Conservation (phyloP, 78 protist species). For the Acrasis kona region DNA sequence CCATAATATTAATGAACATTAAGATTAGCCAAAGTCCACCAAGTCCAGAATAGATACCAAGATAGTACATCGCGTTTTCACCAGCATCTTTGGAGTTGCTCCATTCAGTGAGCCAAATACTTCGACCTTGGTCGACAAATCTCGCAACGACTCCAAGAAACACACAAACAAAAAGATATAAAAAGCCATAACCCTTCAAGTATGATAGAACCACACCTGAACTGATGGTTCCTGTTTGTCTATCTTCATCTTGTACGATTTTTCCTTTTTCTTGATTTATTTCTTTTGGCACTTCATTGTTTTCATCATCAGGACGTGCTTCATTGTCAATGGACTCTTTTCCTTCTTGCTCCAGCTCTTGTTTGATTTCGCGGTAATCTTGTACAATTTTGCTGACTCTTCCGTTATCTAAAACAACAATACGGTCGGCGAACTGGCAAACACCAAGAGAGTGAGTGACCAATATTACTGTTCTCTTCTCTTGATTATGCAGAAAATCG, state of each 20-base stretch:
- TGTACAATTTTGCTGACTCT: too few species aligned
- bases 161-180: not conserved
- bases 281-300: not conserved
- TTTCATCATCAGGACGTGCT: not conserved
- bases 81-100: too few species aligned
- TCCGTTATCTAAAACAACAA: slow-evolving; percentile 51
- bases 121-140: too few species aligned
- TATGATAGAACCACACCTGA: not conserved
- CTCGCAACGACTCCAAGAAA: too few species aligned
- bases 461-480: slow-evolving; percentile 22
- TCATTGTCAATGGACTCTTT: too few species aligned
- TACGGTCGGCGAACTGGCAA: slow-evolving; percentile 4
- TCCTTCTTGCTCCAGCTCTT: too few species aligned
- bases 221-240: not conserved
- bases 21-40: too few species aligned
- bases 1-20: too few species aligned
- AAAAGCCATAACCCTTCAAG: not conserved
- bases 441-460: slow-evolving; percentile 51
- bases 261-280: not conserved
- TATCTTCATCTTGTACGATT: not conserved
- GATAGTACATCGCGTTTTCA: too few species aligned
- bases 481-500: not conserved
- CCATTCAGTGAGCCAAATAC: too few species aligned
- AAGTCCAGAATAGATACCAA: too few species aligned
- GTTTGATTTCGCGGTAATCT: too few species aligned